A percentile compares a stretch with the other conserved stretches of the same genome.
These are phyloP conservation scores for Colletotrichum acutatum DNA, from an alignment of 2,329 filamentous ascomycete species.

Conservation along the genomic window DNA sequence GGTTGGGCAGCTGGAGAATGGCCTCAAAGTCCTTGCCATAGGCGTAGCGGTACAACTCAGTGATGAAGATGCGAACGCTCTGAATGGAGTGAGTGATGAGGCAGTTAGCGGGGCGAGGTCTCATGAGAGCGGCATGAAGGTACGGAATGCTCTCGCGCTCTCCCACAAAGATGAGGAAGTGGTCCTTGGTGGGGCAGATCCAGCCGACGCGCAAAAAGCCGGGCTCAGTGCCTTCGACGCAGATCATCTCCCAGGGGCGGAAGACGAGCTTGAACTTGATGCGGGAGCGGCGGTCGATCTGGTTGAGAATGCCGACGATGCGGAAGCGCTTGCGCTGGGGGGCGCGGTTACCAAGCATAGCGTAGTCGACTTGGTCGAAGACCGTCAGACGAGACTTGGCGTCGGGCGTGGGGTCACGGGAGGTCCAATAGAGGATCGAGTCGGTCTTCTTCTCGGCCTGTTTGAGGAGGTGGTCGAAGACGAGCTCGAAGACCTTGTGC, in stretches of 20 bases:
- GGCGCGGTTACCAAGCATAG: background rate
- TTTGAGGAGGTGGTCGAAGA: background rate
- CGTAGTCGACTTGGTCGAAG: constrained; percentile 1
- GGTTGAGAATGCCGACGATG: background rate
- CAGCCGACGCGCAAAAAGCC: background rate
- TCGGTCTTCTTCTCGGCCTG: background rate
- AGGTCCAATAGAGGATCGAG: background rate
- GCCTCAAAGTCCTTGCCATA: background rate
- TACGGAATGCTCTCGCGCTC: background rate
- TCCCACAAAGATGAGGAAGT: background rate
- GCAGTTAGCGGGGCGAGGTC: background rate
- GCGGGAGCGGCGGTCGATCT: background rate
- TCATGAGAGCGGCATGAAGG: background rate
- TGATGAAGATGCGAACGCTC: background rate
- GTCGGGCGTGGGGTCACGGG: background rate
- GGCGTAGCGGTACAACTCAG: background rate
- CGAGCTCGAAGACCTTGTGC: background rate
- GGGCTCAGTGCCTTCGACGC: background rate
- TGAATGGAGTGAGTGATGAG: background rate
- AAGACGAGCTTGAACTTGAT: background rate
- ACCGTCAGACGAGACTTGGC: background rate
- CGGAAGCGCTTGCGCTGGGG: background rate
- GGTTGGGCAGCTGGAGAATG: background rate
- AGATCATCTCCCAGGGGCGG: background rate
- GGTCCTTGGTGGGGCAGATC: background rate